Percentiles rank a stretch among this genome's conserved stretches.
Evolutionary conservation across 2,329 filamentous ascomycete species (phyloP).

Genomic region (Ramichloridium luteum): DNA sequence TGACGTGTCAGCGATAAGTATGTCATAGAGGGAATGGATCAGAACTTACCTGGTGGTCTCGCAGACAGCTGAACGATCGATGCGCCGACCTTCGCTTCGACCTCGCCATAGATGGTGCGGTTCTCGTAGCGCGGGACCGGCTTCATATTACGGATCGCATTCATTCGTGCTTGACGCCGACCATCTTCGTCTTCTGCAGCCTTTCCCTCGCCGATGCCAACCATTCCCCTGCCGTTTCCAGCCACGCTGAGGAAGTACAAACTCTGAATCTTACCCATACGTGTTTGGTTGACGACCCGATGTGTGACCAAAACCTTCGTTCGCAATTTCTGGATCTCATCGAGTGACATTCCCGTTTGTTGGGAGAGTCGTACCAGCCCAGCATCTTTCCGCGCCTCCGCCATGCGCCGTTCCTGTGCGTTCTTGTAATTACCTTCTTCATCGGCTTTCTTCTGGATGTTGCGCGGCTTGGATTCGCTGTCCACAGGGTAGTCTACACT

Average conservation of each 20-base stretch:
- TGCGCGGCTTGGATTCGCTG: conserved; percentile 19
- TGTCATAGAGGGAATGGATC: conserved; percentile 1
- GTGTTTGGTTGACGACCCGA: conserved; percentile 79
- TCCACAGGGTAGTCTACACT: conserved; percentile 55
- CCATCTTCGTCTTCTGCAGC: conserved; percentile 60
- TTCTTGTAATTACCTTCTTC: conserved; percentile 2
- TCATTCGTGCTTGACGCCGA: conserved; percentile 57
- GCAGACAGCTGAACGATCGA: conserved; percentile 70
- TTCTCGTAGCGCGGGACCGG: conserved; percentile 87
- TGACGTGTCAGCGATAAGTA: not conserved
- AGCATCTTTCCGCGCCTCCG: conserved; percentile 26
- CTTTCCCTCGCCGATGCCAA: conserved; percentile 87
- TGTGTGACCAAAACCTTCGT: conserved; percentile 64
- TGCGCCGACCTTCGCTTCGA: conserved; percentile 76
- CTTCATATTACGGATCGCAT: conserved; percentile 82
- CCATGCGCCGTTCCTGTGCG: not conserved
- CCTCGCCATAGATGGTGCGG: conserved; percentile 78
- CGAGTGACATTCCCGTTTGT: conserved; percentile 42
- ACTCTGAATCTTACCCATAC: conserved; percentile 82
- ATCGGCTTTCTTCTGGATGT: conserved; percentile 11
- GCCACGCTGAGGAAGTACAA: conserved; percentile 66
- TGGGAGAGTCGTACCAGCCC: conserved; percentile 41
- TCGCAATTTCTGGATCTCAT: conserved; percentile 41
- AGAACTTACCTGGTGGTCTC: conserved; percentile 68
- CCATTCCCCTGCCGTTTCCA: conserved; percentile 71